phyloP scores from a whole-genome alignment of 805 yeast genomes.

The Citeromyces matritensis region DNA sequence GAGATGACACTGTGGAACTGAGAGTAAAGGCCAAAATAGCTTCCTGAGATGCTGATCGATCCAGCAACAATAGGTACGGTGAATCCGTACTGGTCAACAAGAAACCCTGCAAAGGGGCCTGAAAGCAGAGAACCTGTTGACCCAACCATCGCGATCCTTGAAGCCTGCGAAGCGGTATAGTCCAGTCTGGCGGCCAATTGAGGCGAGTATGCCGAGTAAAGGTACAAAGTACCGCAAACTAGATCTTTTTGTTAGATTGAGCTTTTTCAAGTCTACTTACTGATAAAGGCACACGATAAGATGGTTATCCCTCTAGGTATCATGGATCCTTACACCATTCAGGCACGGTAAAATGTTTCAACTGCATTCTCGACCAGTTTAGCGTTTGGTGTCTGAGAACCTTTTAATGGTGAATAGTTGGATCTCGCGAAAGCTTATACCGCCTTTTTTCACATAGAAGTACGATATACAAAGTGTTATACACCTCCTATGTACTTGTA shows the following conservation, averaged over 20 bases:
- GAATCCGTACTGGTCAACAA: constrained; percentile 53
- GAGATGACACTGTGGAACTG: constrained; percentile 29
- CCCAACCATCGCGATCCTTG: constrained; percentile 54
- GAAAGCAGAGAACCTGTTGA: constrained; percentile 45
- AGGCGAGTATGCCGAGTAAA: constrained; percentile 68
- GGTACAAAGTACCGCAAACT: constrained; percentile 60
- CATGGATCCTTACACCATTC: no score
- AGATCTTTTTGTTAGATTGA: constrained; percentile 20
- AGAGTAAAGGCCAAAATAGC: constrained; percentile 38
- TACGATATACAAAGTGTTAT: no score
- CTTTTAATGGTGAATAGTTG: no score
- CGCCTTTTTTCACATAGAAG: no score
- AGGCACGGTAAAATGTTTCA: no score
- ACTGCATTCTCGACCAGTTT: no score
- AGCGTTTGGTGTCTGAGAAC: no score
- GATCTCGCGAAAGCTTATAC: no score
- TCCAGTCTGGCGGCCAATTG: constrained; percentile 46
- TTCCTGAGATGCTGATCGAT: constrained; percentile 27
- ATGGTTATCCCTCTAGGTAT: no score
- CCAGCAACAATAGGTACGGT: constrained; percentile 35
- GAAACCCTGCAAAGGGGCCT: constrained; percentile 55
- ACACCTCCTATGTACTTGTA: no score
- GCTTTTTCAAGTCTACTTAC: constrained; percentile 3
- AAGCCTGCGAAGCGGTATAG: constrained; percentile 38
- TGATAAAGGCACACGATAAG: constrained; percentile 9